These are phyloP conservation scores for Aspergillus candidus DNA, from an alignment of 2,329 filamentous ascomycete genomes.

Conservation along the genomic window DNA sequence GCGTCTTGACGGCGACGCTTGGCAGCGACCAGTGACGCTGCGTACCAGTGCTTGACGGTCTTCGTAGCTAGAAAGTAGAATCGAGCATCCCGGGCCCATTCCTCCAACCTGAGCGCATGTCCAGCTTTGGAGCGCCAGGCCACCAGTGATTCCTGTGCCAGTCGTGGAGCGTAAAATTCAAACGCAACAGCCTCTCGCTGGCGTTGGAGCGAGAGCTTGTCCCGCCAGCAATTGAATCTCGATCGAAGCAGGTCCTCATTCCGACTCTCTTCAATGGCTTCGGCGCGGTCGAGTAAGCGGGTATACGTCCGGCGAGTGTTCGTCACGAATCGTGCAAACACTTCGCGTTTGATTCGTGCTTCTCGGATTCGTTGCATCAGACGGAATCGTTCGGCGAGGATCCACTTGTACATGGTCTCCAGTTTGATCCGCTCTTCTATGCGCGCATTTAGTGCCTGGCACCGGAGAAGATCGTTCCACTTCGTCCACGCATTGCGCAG, in stretches of 20 bases:
- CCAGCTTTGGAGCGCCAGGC: slow-evolving; percentile 34
- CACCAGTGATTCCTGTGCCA: slow-evolving; percentile 36
- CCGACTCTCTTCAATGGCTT: slow-evolving; percentile 28
- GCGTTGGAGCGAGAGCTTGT: slow-evolving; percentile 33
- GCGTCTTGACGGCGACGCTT: slow-evolving; percentile 50
- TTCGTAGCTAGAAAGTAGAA: slow-evolving; percentile 52
- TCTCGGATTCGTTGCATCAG: slow-evolving; percentile 37
- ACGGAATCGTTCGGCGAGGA: slow-evolving; percentile 44
- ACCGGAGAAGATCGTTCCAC: slow-evolving; percentile 58
- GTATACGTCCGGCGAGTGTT: slow-evolving; percentile 34
- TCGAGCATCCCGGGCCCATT: slow-evolving; percentile 50
- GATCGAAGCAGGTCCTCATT: slow-evolving; percentile 29
- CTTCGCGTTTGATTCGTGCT: slow-evolving; percentile 34
- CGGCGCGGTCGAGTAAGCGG: slow-evolving; percentile 32
- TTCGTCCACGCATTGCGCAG: slow-evolving; percentile 53
- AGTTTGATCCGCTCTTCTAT: slow-evolving; percentile 53
- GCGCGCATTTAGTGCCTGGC: slow-evolving; percentile 45
- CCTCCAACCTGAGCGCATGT: slow-evolving; percentile 44
- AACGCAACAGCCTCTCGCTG: slow-evolving; percentile 37
- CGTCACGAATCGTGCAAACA: slow-evolving; percentile 36
- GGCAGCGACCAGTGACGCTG: slow-evolving; percentile 45
- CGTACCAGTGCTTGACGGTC: slow-evolving; percentile 47
- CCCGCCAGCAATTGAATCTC: slow-evolving; percentile 34
- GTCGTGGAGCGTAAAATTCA: slow-evolving; percentile 39
- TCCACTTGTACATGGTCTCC: slow-evolving; percentile 56